A percentile compares a stretch with the other conserved stretches of the same genome.
These are phyloP conservation scores for Letharia lupina DNA, from an alignment of 495 filamentous ascomycete genomes.

Conservation along the genomic window DNA sequence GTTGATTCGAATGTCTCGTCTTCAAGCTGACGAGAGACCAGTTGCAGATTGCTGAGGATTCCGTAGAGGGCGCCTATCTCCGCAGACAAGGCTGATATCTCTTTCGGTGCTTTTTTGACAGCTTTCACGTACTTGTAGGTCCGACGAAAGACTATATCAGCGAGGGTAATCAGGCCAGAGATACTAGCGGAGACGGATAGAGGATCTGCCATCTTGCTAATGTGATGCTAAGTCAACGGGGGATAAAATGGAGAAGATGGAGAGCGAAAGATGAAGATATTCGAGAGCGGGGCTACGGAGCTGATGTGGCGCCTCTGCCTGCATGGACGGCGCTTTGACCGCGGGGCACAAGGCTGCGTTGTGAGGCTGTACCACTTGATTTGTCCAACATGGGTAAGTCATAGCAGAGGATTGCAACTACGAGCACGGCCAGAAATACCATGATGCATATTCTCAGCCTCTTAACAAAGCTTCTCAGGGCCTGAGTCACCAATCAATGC, in stretches of 20 bases:
- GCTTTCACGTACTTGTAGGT: conserved; percentile 27
- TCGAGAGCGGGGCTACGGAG: not conserved
- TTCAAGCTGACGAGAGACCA: conserved; percentile 25
- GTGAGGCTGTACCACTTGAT: not conserved
- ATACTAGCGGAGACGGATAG: conserved; percentile 31
- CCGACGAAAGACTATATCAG: conserved; percentile 27
- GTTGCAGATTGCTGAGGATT: conserved; percentile 28
- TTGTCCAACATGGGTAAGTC: too few species aligned
- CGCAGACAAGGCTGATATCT: conserved; percentile 17
- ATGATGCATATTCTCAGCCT: too few species aligned
- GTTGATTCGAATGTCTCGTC: conserved; percentile 17
- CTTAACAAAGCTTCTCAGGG: too few species aligned
- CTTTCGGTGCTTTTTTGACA: conserved; percentile 26
- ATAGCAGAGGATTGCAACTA: too few species aligned
- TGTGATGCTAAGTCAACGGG: not conserved
- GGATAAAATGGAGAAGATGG: not conserved
- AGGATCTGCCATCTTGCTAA: conserved; percentile 26
- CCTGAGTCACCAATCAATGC: too few species aligned
- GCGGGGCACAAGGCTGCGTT: not conserved
- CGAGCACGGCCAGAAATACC: too few species aligned
- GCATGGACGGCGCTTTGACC: not conserved
- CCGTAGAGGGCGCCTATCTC: conserved; percentile 27
- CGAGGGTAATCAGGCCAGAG: conserved; percentile 29
- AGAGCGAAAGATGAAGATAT: not conserved
- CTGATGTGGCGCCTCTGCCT: not conserved